Evolutionary conservation across 208 protist species (phyloP).

Genomic region (Plasmodiophora brassicae): DNA sequence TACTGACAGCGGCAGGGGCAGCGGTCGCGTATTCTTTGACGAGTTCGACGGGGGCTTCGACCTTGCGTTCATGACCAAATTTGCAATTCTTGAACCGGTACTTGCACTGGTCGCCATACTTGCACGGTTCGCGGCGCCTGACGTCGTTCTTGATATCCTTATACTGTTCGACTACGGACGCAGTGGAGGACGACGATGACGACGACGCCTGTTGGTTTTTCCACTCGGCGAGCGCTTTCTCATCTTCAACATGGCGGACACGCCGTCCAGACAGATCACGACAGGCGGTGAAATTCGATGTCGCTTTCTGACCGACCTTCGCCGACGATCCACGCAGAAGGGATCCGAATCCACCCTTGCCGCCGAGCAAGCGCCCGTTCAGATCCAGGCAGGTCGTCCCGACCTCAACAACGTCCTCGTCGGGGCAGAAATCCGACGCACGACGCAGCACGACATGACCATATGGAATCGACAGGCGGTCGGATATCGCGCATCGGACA

Average conservation of each 20-base stretch:
- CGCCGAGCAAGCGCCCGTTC: constrained; percentile 4
- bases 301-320: constrained; percentile 26
- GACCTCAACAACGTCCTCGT: too few relatives aligned
- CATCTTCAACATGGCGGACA: constrained; percentile 17
- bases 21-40: not conserved
- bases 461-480: too few relatives aligned
- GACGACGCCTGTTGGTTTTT: not conserved
- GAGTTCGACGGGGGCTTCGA: not conserved
- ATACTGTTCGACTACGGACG: not conserved
- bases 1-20: not conserved
- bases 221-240: not conserved
- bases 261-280: constrained; percentile 3
- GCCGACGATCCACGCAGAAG: constrained; percentile 1
- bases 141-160: not conserved
- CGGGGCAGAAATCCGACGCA: too few relatives aligned
- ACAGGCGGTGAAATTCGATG: not conserved
- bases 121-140: not conserved
- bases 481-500: too few relatives aligned
- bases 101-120: not conserved
- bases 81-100: not conserved
- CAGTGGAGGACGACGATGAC: not conserved
- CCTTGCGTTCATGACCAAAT: not conserved
- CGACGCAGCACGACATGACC: too few relatives aligned
- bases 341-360: not conserved
- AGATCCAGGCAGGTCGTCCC: too few relatives aligned